Evolutionary conservation across 1,284 basidiomycete species (phyloP), one percentile per base, ranked within the genome.

Genomic region (Pisolithus thermaeus): DNA sequence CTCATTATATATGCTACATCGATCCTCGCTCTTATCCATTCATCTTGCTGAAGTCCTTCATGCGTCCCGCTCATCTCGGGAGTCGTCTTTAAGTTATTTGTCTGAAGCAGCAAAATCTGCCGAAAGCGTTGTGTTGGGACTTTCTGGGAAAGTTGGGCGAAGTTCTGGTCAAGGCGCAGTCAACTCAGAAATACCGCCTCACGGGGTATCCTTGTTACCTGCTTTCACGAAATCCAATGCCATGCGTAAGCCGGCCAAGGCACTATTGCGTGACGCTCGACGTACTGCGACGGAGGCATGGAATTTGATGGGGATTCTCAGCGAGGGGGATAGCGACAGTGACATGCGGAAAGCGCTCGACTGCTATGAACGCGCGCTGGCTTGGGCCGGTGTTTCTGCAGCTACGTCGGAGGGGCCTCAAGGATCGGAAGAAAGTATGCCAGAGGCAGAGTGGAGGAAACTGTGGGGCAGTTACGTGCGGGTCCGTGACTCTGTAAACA

Each of bases 1-100:
- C 62, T 68, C 73, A 1, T 67, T 88, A 7, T 90, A 82, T 66
- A 66, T 90, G 37, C 75, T 84, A 36, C 87, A 91, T 52, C 84
- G 88, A 23, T 77, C 81, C 4, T 80, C 90, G 4, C 70, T 92
- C 3, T 69, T 92, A 43, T 81, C 80, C 3, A 75, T 90, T 18
- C 89, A 93, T 62, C 77, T 81, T 14, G 87, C 87, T 0, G 87
- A 90, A 61, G 87, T 92, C 7, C 67, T 79, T 5, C 78, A 87
- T 60, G 87, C 83, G 6, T 73, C 77, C 40, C 71, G 71, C 36
- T 68, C 68, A 16, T 71, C 76, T 32, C 58, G 68, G 4, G 57
- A 67, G 14, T 63, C 71, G 30, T 81, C 84, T 0, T 69, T 88
- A 28, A 76, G 80, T 52, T 77, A 79, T 67, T 70, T 89, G 27